These are phyloP conservation scores for Rubus parviflorus DNA, from an alignment of 306 rosid genomes.

Conservation along the genomic window DNA sequence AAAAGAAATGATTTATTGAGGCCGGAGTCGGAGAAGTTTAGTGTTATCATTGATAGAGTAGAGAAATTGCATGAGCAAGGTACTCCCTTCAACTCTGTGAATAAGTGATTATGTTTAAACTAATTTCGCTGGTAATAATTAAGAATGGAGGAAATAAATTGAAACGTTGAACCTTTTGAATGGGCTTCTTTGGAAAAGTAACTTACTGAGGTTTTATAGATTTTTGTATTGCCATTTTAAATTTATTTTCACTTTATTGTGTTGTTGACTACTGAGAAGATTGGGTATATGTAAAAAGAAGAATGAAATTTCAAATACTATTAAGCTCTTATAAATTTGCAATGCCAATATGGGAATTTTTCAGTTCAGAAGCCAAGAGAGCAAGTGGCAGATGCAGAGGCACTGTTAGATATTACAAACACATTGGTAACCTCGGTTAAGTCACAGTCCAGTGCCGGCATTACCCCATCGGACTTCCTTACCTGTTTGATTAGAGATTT, in stretches of 20 bases:
- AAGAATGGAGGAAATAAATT: not conserved
- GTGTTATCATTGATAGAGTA: conserved; percentile 44
- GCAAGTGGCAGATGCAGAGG: conserved; percentile 87
- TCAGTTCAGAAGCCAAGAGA: conserved; percentile 82
- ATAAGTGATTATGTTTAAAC: not conserved
- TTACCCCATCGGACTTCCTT: conserved; percentile 68
- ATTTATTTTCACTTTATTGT: not conserved
- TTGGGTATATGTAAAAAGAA: not conserved
- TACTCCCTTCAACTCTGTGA: not conserved
- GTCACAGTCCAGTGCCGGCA: conserved; percentile 57
- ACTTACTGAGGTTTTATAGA: not conserved
- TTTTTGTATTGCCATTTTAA: not conserved
- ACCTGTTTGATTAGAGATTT: conserved; percentile 49
- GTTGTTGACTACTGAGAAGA: not conserved
- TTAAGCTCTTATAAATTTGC: not conserved
- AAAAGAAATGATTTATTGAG: conserved; percentile 52
- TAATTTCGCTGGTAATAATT: not conserved
- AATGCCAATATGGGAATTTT: not conserved
- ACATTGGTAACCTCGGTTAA: conserved; percentile 52
- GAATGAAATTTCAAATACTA: not conserved
- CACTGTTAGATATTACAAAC: conserved; percentile 58
- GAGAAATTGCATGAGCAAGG: conserved; percentile 65
- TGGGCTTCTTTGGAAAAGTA: not conserved
- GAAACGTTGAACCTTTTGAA: not conserved
- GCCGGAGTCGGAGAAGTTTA: conserved; percentile 50